A percentile compares a stretch with the other conserved stretches of the same genome.
These are phyloP conservation scores for Candida boidinii DNA, from an alignment of 805 yeast species.

Conservation along the genomic window DNA sequence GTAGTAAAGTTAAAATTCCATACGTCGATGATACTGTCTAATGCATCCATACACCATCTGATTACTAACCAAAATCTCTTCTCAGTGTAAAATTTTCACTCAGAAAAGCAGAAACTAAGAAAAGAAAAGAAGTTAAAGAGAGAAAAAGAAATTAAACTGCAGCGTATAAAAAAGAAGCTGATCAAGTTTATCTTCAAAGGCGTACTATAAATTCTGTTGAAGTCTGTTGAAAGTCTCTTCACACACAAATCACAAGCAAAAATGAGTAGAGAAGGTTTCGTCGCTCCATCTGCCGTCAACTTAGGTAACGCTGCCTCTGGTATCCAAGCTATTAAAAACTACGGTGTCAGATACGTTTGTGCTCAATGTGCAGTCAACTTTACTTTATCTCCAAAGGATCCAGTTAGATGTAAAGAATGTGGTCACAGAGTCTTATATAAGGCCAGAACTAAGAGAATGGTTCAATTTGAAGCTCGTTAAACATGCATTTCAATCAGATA, in stretches of 20 bases:
- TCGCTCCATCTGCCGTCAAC: conserved; percentile 67
- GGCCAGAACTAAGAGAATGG: conserved; percentile 97
- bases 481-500: too few relatives aligned
- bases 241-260: conserved; percentile 5
- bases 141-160: too few relatives aligned
- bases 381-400: conserved; percentile 84
- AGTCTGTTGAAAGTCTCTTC: neutral
- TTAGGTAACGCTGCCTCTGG: conserved; percentile 84
- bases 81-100: too few relatives aligned
- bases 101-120: too few relatives aligned
- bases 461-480: conserved; percentile 74
- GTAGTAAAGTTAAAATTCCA: too few relatives aligned
- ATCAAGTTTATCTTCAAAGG: too few relatives aligned
- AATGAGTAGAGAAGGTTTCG: conserved; percentile 77
- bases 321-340: conserved; percentile 52
- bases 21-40: too few relatives aligned
- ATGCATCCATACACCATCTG: too few relatives aligned
- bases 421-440: conserved; percentile 97
- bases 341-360: conserved; percentile 89
- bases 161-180: too few relatives aligned
- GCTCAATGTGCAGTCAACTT: conserved; percentile 93
- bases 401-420: conserved; percentile 96
- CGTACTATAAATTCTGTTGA: too few relatives aligned
- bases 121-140: too few relatives aligned
- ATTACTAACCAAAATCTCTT: too few relatives aligned